phyloP scores from a whole-genome alignment of 768 basidiomycete species.

The Amanita pallidorosea region DNA sequence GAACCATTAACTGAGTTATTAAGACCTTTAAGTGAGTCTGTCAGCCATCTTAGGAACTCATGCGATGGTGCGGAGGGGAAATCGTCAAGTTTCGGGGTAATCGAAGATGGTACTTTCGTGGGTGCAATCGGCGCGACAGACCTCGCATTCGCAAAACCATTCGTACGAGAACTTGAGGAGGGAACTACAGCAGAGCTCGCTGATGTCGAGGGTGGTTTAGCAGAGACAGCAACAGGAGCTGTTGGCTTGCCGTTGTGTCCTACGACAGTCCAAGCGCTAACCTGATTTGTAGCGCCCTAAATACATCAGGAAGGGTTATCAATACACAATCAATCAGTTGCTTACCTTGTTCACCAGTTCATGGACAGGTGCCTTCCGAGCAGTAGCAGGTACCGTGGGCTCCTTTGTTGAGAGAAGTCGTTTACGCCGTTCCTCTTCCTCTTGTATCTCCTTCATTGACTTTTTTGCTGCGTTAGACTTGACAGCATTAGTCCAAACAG shows the following conservation, averaged over 20 bases:
- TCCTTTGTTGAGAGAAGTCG: constrained; percentile 47
- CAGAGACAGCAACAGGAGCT: constrained; percentile 16
- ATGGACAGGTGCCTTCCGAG: constrained; percentile 59
- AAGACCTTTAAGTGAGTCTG: constrained; percentile 71
- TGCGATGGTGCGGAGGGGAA: constrained; percentile 59
- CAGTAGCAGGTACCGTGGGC: constrained; percentile 40
- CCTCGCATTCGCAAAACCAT: constrained; percentile 17
- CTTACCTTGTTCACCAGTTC: constrained; percentile 68
- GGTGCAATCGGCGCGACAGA: constrained; percentile 16
- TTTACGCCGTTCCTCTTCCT: constrained; percentile 89
- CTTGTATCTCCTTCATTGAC: constrained; percentile 98
- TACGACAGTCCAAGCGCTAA: constrained; percentile 78
- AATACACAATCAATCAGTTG: constrained; percentile 8
- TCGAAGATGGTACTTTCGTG: constrained; percentile 19
- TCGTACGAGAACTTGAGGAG: constrained; percentile 22
- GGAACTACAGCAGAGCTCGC: constrained; percentile 10
- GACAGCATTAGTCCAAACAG: constrained; percentile 66
- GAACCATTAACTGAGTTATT: constrained; percentile 66
- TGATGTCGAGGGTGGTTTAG: constrained; percentile 17
- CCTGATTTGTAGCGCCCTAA: constrained; percentile 17
- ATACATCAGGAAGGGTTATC: constrained; percentile 16
- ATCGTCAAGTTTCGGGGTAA: constrained; percentile 44
- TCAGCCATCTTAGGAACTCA: constrained; percentile 90
- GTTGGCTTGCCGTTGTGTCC: constrained; percentile 63
- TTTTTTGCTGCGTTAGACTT: constrained; percentile 60